Base-by-base conservation (phyloP, 306 rosid genomes). In the Rosa rugosa region DNA sequence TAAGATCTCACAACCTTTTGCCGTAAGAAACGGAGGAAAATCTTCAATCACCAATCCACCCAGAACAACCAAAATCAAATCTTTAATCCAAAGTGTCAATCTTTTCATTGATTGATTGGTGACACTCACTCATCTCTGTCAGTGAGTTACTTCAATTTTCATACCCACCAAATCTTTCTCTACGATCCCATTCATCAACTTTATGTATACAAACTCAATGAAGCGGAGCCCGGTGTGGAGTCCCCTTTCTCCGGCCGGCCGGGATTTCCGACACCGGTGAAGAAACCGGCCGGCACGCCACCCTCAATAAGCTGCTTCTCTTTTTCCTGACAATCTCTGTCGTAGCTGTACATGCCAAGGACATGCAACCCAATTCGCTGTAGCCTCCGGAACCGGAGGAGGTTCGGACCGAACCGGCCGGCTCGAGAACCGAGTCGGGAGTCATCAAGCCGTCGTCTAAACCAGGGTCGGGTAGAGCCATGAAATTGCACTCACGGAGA, bases 161-260 rank as follows among this genome's bases (percentile, higher is more conserved):
- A 31, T 45, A 77, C 41, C 67, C 16, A 53, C 20, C 31, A 2
- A 42, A 83, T 46, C 51, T 27, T 27, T 54, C 83, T 72, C 69
- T 18, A 27, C 72, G 62, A 60, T 40, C 34, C 44, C 13, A 60
- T 65, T 45, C 27, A 41, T n/a, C 22, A 8, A 22, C 13, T 42
- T 31, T 65, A 57, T 78, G 60, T 72, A 64, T 79, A 53, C n/a
- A 20, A 57, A 72, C 73, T 94, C 90, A 95, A 84, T 88, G 83
- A 2, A 91, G 91, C 34, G 97, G 99, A 80, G 99, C 89, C 88
- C 99, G 70, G 70, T 88, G 99, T 0, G 99, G 99, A 6, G 85
- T 90, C 56, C 92, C 90, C 79, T 95, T 92, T 66, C 97, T 77
- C 44, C 95, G 94, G 83, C 78, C 80, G 6, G 46, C 85, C 46